Conservation (phyloP, 306 rosid species). For the Bauhinia variegata region DNA sequence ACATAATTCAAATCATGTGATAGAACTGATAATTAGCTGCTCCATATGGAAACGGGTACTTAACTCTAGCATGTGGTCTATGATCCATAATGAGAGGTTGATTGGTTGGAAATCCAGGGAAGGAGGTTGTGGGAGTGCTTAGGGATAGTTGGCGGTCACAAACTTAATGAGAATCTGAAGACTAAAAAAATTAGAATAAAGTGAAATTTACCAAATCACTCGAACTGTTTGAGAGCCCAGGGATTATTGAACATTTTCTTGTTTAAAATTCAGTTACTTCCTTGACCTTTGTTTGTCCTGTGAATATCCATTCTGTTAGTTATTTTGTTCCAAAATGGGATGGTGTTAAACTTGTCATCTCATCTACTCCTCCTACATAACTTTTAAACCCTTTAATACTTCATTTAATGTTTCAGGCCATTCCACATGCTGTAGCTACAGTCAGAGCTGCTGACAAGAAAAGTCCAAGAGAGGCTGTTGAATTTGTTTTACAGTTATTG, state of each 20-base stretch:
- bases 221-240: background rate
- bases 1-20: too few relatives aligned
- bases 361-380: conserved; percentile 24
- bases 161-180: too few relatives aligned
- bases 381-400: conserved; percentile 7
- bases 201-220: too few relatives aligned
- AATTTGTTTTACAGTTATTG: conserved; percentile 86
- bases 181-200: too few relatives aligned
- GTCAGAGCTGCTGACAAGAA: conserved; percentile 83
- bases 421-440: conserved; percentile 93
- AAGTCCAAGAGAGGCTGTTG: conserved; percentile 97
- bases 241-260: conserved; percentile 1
- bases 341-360: conserved; percentile 8
- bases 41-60: too few relatives aligned
- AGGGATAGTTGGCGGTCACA: too few relatives aligned
- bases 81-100: too few relatives aligned
- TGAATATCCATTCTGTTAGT: conserved; percentile 1
- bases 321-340: background rate
- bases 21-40: too few relatives aligned
- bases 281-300: background rate
- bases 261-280: background rate
- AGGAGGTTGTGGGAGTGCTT: too few relatives aligned
- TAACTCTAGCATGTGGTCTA: too few relatives aligned
- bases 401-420: conserved; percentile 62
- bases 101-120: too few relatives aligned